Percentiles rank a stretch among this genome's conserved stretches.
phyloP scores from a whole-genome alignment of 768 basidiomycete species.

The Mycena pura region DNA sequence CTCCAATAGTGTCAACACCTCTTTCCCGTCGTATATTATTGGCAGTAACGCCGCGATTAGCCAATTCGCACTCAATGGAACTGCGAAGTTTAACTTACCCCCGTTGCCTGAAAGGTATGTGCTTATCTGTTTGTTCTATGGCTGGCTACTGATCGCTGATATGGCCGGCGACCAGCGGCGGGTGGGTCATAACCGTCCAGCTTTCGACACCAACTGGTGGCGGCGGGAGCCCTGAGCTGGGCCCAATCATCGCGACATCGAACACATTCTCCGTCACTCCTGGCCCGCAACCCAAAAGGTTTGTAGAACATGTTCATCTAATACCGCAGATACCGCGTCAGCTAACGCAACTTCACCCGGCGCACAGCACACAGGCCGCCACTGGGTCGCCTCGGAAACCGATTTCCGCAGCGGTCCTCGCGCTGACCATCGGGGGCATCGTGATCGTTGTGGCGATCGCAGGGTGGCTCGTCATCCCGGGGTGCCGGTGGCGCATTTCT shows the following conservation, averaged over 20 bases:
- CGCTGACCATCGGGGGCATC: constrained; percentile 1
- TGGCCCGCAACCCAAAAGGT: constrained; percentile 9
- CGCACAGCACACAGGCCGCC: not conserved
- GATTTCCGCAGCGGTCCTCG: not conserved
- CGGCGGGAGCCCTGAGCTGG: not conserved
- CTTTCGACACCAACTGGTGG: not conserved
- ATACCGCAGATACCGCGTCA: not conserved
- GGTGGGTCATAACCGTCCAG: constrained; percentile 5
- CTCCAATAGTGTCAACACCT: constrained; percentile 6
- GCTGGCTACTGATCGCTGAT: not conserved
- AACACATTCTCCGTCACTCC: constrained; percentile 10
- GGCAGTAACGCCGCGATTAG: not conserved
- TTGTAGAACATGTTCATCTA: not conserved
- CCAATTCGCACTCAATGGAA: not conserved
- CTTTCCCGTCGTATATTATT: not conserved
- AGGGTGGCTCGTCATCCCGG: not conserved
- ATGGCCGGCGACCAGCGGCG: constrained; percentile 6
- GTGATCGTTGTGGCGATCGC: constrained; percentile 5
- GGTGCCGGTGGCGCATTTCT: not conserved
- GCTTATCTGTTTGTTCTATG: constrained; percentile 1
- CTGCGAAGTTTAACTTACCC: constrained; percentile 1
- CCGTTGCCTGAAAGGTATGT: constrained; percentile 5
- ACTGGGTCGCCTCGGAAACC: not conserved
- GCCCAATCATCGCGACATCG: constrained; percentile 5
- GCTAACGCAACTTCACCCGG: not conserved